Evolutionary conservation across 257 asterid genomes (phyloP), one percentile per base, ranked within the genome.

Genomic region (Misopates orontium): DNA sequence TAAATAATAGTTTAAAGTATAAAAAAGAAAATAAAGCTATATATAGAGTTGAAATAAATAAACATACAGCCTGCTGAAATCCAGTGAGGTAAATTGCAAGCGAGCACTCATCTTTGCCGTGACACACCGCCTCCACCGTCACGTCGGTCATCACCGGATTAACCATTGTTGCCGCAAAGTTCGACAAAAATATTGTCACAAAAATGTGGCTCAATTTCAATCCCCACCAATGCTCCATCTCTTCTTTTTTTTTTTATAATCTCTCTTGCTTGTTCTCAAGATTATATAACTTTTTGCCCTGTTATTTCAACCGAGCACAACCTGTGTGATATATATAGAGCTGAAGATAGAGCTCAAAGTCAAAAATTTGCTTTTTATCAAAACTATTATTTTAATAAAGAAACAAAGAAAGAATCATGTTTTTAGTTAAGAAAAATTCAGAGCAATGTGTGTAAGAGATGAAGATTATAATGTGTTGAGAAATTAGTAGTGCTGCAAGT

Each of bases 31-130:
- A 53, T 1, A 21, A 53, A 21, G 36, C 7, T 2, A 28, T 2
- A 7, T 28, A 28, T 2, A 28, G 36, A 28, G 36, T 28, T 53
- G 58, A 53, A 52, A 58, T 1, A 36, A 0, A 8, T 15, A 58
- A 8, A 0, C 66, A 10, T 49, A 62, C 67, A n/a, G 67, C 67
- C 23, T 62, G 67, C 16, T 62, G 67, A 0, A 62, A 49, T 13
- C 67, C 67, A 7, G 55, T 62, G 16, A 62, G 67, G 21, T 44
- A 62, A 20, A 62, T 24, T 15, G 67, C 56, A 36, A 62, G 56
- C 8, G 67, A 62, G 16, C 67, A 62, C 39, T 62, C 67, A 16
- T 45, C 20, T 45, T 45, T 62, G 1, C 67, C 67, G 11, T 47
- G 18, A 31, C 67, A 62, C 17, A 62, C 25, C 21, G 67, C 53